Base-by-base conservation (phyloP, 176 grass and related monocot genomes). In the Avena insularis region DNA sequence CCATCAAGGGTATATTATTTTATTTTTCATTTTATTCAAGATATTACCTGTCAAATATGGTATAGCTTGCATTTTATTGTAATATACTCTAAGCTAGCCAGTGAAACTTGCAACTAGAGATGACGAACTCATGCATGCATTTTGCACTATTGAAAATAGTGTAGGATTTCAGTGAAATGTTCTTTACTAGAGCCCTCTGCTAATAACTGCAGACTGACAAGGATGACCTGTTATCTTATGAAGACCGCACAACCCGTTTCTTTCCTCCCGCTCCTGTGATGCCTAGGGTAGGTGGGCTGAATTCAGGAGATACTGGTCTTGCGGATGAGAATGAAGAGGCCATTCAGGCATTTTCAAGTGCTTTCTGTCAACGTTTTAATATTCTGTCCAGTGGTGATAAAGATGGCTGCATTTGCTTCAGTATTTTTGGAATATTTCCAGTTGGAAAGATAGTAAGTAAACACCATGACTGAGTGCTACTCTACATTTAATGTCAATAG, bases 341-440 rank as follows among this genome's bases (percentile, higher is more conserved):
- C 40, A 87, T 91, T 88, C 92, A 88, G 58, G 79, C 92, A 78
- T 91, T 96, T 86, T 94, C 85, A 77, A 91, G 82, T 75, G 78
- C 93, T 92, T 90, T 92, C 6, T 90, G 90, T 84, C 96, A 96
- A 83, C 87, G 71, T 29, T 98, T 98, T 96, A 98, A 94, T 79
- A 90, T 98, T 58, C 87, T 98, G 57, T 95, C 90, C 82, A 96
- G 92, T 68, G 89, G 96, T 15, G 93, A 92, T 51, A 87, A 92
- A 81, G 93, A 91, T 92, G 96, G 96, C 20, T 95, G 73, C 87
- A 92, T 98, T 89, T 98, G 92, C 90, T 98, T 98, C 90, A 92
- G 88, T 92, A 94, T 98, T 84, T 98, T 98, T 87, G 96, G 93
- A 90, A 98, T 98, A 88, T 96, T 98, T 81, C 96, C 90, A 60